Conservation (phyloP, 1,284 basidiomycete species). For the Moesziomyces sp. region DNA sequence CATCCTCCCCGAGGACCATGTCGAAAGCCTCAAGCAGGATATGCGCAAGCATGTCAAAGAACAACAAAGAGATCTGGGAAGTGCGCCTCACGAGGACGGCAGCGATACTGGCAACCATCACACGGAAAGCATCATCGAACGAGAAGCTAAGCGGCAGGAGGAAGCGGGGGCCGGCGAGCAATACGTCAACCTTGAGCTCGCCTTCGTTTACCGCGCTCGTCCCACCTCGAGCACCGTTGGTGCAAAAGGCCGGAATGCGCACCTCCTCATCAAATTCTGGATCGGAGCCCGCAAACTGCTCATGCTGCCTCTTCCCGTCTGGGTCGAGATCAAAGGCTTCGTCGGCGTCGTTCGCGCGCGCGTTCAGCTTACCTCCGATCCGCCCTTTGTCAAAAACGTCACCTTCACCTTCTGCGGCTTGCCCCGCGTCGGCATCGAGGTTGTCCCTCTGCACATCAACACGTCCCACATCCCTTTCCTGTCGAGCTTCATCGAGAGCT, state of each 20-base stretch:
- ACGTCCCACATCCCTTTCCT: constrained; percentile 47
- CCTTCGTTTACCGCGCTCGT: constrained; percentile 45
- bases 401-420: constrained; percentile 52
- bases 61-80: not conserved
- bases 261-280: constrained; percentile 52
- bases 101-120: not conserved
- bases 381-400: constrained; percentile 53
- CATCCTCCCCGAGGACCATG: constrained; percentile 28
- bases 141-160: constrained; percentile 2
- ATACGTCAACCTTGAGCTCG: constrained; percentile 53
- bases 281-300: constrained; percentile 40
- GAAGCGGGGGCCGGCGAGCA: constrained; percentile 23
- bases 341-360: constrained; percentile 42
- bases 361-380: constrained; percentile 49
- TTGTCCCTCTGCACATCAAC: constrained; percentile 50
- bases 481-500: constrained; percentile 50
- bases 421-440: constrained; percentile 48
- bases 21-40: constrained; percentile 1
- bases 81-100: too few species aligned
- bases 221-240: constrained; percentile 28
- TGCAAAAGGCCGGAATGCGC: constrained; percentile 42
- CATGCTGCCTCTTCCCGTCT: constrained; percentile 50
- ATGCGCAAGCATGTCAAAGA: constrained; percentile 11
- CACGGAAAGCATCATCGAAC: not conserved
- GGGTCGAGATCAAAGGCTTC: constrained; percentile 55